Conservation (phyloP, 768 basidiomycete genomes). For the Sarcodon aspratus region DNA sequence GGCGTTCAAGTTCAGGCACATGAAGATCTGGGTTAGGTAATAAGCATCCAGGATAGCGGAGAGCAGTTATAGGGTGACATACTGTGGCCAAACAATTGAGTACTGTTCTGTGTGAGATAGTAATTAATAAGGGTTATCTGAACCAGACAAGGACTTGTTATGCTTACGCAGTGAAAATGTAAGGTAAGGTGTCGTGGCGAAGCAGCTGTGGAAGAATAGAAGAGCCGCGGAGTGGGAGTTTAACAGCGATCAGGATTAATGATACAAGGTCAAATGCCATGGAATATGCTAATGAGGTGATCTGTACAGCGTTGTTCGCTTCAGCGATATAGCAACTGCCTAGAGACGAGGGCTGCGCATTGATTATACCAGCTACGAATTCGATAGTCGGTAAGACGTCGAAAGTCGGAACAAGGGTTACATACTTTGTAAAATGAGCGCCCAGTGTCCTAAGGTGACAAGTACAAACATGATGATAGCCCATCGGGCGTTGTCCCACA, state of each 20-base stretch:
- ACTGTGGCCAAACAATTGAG: no score
- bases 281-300: conserved; percentile 65
- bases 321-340: conserved; percentile 43
- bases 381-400: not conserved
- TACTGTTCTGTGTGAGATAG: conserved; percentile 23
- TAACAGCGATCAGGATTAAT: conserved; percentile 47
- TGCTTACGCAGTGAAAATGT: conserved; percentile 63
- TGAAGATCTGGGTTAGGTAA: conserved; percentile 41
- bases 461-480: conserved; percentile 38
- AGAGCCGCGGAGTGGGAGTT: conserved; percentile 38
- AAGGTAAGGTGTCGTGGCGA: conserved; percentile 28
- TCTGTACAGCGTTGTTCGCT: conserved; percentile 53
- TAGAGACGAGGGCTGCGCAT: conserved; percentile 39
- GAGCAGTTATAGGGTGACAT: not conserved
- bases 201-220: conserved; percentile 63
- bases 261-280: conserved; percentile 65
- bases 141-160: not conserved
- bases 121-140: conserved; percentile 30
- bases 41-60: conserved; percentile 10
- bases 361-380: conserved; percentile 42
- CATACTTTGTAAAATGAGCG: conserved; percentile 51
- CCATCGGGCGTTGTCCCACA: conserved; percentile 50
- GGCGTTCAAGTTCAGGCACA: conserved; percentile 52
- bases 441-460: conserved; percentile 61
- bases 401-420: not conserved